phyloP scores from a whole-genome alignment of 345 rosid genomes.

The Eucalyptus fibrosa region DNA sequence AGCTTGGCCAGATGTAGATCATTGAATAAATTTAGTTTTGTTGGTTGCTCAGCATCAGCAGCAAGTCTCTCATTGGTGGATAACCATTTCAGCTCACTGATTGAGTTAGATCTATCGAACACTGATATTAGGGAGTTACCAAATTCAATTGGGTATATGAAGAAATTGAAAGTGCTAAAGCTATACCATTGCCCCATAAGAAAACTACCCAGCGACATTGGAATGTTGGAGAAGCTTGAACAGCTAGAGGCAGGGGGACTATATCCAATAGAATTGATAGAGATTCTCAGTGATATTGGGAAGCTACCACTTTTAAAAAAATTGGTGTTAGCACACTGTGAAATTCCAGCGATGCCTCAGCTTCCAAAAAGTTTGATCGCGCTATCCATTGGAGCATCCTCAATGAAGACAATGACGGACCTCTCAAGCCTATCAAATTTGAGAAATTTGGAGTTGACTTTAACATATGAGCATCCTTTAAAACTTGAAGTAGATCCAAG shows the following conservation, averaged over 20 bases:
- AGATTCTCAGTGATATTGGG: not conserved
- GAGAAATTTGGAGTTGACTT: not conserved
- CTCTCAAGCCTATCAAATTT: not conserved
- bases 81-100: too few species aligned
- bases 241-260: rapidly evolving
- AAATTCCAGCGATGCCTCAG: rapidly evolving
- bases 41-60: rapidly evolving
- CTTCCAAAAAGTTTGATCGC: rapidly evolving
- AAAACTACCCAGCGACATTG: rapidly evolving
- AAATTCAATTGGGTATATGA: not conserved
- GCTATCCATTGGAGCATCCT: rapidly evolving
- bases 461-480: rapidly evolving
- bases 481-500: not conserved
- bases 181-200: rapidly evolving
- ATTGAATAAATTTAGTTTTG: rapidly evolving
- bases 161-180: not conserved
- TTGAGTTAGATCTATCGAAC: too few species aligned
- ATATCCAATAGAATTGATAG: rapidly evolving
- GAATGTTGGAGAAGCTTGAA: not conserved
- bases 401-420: not conserved
- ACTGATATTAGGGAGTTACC: rapidly evolving
- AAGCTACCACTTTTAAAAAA: too few species aligned
- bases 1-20: rapidly evolving
- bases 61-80: rapidly evolving
- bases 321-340: rapidly evolving